Base-by-base conservation (phyloP, 2,329 filamentous ascomycete species). In the Diplodia corticola region DNA sequence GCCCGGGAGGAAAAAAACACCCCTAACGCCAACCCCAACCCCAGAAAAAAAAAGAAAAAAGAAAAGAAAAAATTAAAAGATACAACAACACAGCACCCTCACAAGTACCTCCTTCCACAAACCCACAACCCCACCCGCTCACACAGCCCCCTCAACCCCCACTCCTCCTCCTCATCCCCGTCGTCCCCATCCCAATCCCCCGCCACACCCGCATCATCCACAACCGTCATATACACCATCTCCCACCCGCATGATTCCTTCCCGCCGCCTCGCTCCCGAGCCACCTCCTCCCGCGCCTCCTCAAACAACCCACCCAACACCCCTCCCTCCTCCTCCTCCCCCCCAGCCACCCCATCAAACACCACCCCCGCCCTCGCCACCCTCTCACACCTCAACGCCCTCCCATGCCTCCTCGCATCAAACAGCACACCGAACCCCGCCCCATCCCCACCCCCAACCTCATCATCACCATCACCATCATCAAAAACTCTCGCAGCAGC, bases 221-320 rank as follows among this genome's bases (percentile, higher is more conserved):
- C 13, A 35, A 57, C 13, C 22, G 35, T 59, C 54, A 59, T 17
- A 44, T 59, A 60, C 26, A 60, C 55, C 55, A 46, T 60, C 24
- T 15, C 13, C 26, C 13, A 28, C 17, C 12, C 15, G 28, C 10
- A 30, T 9, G 9, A 7, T 33, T 33, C 30, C 12, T n/a, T 44
- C 6, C 13, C 35, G 0, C 35, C n/a, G 1, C 15, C 35, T 4
- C 17, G 37, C 37, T 15, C 12, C 35, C 4, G 15, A 44, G 2
- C 55, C 24, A 2, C 35, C 22, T 15, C 35, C 1, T 5, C 9
- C 24, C 15, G 24, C 3, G 28, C 37, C 4, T 46, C 54, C 17
- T 13, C 37, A 12, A 60, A 60, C 37, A 60, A 10, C 13, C 1
- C 55, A 3, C 17, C 55, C 35, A 60, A 7, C 37, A 60, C 37